Conservation (phyloP, 495 filamentous ascomycete species). For the Monascus purpureus region DNA sequence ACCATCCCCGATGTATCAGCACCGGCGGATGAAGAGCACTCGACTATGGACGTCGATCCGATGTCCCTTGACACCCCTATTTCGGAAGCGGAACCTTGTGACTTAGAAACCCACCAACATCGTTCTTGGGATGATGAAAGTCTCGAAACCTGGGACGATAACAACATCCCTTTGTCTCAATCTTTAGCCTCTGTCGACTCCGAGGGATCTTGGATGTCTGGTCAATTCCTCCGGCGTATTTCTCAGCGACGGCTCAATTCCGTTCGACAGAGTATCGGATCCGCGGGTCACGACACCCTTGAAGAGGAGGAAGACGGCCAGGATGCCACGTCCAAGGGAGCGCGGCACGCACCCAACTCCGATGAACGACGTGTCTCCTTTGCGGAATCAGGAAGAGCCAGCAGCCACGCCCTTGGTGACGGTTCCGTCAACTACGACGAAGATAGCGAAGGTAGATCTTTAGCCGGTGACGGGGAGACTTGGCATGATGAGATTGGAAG, state of each 20-base stretch:
- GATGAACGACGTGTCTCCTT: conserved; percentile 11
- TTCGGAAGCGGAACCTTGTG: conserved; percentile 16
- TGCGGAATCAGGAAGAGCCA: conserved; percentile 11
- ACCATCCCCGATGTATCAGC: conserved; percentile 12
- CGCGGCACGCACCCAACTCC: conserved; percentile 44
- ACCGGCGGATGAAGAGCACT: conserved; percentile 10
- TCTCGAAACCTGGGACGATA: conserved; percentile 17
- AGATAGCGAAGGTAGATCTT: conserved; percentile 6
- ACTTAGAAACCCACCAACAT: conserved; percentile 14
- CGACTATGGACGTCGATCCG: conserved; percentile 9
- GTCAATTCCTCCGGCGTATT: conserved; percentile 41
- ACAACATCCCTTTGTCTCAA: conserved; percentile 42
- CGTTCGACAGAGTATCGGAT: conserved; percentile 30
- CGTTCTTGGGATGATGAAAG: conserved; percentile 22
- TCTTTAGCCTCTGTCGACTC: conserved; percentile 81
- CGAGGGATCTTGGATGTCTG: conserved; percentile 86
- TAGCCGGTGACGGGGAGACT: conserved; percentile 18
- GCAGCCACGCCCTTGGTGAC: conserved; percentile 26
- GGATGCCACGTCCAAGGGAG: conserved; percentile 44
- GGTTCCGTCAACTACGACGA: conserved; percentile 13
- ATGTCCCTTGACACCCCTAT: conserved; percentile 12
- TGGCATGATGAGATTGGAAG: conserved; percentile 42
- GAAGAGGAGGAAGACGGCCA: conserved; percentile 13
- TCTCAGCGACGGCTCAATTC: conserved; percentile 33
- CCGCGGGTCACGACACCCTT: conserved; percentile 16